A percentile compares a stretch with the other conserved stretches of the same genome.
These are phyloP conservation scores for Forsythia viridissima DNA, from an alignment of 257 asterid genomes.

Conservation along the genomic window DNA sequence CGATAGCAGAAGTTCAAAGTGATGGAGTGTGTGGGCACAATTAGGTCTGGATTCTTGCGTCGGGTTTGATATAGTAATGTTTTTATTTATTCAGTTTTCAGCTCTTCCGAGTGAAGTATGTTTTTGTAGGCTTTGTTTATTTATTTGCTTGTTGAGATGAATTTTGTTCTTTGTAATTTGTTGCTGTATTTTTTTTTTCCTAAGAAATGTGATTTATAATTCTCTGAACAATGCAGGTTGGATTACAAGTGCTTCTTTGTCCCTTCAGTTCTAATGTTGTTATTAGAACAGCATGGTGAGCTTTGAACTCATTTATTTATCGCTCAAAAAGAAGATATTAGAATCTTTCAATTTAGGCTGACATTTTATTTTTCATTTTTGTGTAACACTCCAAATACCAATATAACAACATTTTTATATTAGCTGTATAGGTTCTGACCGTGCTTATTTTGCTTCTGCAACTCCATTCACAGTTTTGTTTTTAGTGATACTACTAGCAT, in stretches of 20 bases:
- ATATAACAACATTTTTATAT: neutral
- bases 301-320: constrained; percentile 7
- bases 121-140: neutral
- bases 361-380: neutral
- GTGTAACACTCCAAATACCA: neutral
- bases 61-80: neutral
- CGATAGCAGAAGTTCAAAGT: neutral
- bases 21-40: neutral
- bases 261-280: constrained; percentile 83
- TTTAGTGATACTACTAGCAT: neutral
- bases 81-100: neutral
- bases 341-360: neutral
- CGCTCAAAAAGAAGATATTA: neutral
- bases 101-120: too few relatives aligned
- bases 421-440: too few relatives aligned
- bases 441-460: neutral
- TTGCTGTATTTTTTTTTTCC: neutral
- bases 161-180: neutral
- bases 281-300: constrained; percentile 91
- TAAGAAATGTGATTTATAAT: constrained; percentile 14
- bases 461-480: neutral
- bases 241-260: constrained; percentile 66
- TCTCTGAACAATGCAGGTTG: constrained; percentile 57
- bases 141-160: neutral
- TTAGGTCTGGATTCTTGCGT: neutral